Evolutionary conservation across 768 basidiomycete species (phyloP).

Genomic region (Cyclocybe cylindracea): DNA sequence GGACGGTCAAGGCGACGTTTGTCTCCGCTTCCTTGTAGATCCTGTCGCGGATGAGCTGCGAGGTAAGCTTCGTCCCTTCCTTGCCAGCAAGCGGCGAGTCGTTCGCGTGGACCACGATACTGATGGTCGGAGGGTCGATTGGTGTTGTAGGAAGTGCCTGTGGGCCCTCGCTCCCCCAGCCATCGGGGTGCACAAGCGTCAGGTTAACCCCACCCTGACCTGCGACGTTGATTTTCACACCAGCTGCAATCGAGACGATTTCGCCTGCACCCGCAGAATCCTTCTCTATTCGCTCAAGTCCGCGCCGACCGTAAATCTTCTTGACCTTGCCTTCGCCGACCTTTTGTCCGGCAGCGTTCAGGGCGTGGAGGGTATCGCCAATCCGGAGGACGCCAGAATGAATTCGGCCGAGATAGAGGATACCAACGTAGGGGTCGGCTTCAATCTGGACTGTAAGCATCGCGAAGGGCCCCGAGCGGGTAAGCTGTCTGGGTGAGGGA

Average conservation of each 20-base stretch:
- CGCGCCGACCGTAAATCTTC: slow-evolving; percentile 40
- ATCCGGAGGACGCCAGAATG: slow-evolving; percentile 39
- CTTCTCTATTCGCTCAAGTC: slow-evolving; percentile 44
- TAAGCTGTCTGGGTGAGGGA: slow-evolving; percentile 39
- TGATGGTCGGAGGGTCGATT: slow-evolving; percentile 53
- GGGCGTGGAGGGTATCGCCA: slow-evolving; percentile 40
- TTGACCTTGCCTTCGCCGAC: slow-evolving; percentile 53
- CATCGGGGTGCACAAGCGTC: slow-evolving; percentile 43
- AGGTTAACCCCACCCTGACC: slow-evolving; percentile 41
- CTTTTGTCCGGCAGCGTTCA: slow-evolving; percentile 43
- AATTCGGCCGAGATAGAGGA: slow-evolving; percentile 47
- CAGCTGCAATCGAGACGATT: slow-evolving; percentile 52
- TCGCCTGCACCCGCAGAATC: slow-evolving; percentile 47
- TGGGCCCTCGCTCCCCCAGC: slow-evolving; percentile 43
- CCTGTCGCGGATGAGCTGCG: slow-evolving; percentile 47
- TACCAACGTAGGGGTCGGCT: slow-evolving; percentile 50
- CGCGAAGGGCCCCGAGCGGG: slow-evolving; percentile 40
- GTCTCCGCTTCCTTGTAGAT: slow-evolving; percentile 52
- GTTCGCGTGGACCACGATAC: slow-evolving; percentile 47
- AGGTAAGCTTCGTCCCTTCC: slow-evolving; percentile 50
- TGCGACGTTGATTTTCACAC: slow-evolving; percentile 10
- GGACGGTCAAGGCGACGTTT: slow-evolving; percentile 50
- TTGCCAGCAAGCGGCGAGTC: slow-evolving; percentile 47
- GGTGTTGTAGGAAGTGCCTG: slow-evolving; percentile 44
- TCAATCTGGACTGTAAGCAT: slow-evolving; percentile 57